Evolutionary conservation across 1,139 yeast genomes (phyloP).

Genomic region (Entelexis paramagnoliae): DNA sequence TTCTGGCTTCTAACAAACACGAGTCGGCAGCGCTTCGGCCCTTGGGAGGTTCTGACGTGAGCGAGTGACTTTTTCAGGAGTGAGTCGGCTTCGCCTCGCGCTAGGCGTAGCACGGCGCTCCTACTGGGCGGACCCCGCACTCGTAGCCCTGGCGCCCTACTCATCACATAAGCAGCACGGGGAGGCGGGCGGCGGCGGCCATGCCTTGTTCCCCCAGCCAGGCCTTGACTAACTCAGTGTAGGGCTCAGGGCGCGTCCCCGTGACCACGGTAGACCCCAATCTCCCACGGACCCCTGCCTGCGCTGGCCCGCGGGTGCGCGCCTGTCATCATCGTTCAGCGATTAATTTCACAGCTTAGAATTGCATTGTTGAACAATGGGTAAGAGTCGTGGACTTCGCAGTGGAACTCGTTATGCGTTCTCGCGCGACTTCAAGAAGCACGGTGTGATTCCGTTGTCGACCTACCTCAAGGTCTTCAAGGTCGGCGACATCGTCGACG

Average conservation of each 20-base stretch:
- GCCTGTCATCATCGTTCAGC: constrained; percentile 5
- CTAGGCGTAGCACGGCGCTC: neutral
- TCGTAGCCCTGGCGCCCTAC: constrained; percentile 2
- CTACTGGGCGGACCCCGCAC: neutral
- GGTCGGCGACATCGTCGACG: constrained; percentile 99
- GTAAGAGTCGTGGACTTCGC: constrained; percentile 84
- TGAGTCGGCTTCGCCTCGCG: neutral
- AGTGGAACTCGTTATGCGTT: constrained; percentile 99
- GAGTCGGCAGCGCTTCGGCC: constrained; percentile 2
- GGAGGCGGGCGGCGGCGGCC: too few relatives aligned
- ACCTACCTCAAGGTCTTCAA: constrained; percentile 96
- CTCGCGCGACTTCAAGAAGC: constrained; percentile 99
- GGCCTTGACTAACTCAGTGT: neutral
- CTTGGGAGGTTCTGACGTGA: constrained; percentile 5
- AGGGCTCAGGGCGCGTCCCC: constrained; percentile 10
- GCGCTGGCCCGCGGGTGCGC: too few relatives aligned
- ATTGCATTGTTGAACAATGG: constrained; percentile 21
- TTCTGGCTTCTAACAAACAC: constrained; percentile 7
- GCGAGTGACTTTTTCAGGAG: constrained; percentile 1
- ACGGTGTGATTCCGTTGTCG: constrained; percentile 89
- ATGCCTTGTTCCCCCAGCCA: too few relatives aligned
- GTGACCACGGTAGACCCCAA: neutral
- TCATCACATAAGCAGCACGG: neutral
- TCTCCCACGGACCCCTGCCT: neutral
- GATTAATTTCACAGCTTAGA: constrained; percentile 6